Evolutionary conservation across 495 filamentous ascomycete genomes (phyloP).

Genomic region (Platismatia glauca): DNA sequence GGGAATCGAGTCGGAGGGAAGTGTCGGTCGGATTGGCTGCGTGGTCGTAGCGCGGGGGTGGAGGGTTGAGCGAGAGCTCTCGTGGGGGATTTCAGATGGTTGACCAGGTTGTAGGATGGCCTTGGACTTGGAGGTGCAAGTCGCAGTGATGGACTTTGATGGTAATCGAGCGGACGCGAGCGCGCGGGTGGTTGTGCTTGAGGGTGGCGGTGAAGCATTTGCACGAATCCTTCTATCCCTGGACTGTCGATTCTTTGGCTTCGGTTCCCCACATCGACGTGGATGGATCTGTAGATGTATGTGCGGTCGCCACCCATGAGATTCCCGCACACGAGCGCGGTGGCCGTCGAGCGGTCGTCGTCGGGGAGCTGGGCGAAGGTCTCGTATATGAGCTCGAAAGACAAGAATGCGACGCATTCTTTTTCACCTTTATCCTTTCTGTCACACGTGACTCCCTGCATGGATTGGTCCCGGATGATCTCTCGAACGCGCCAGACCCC

Average conservation of each 20-base stretch:
- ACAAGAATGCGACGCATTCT: neutral
- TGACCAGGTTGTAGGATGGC: neutral
- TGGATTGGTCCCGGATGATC: too few relatives aligned
- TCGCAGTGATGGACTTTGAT: neutral
- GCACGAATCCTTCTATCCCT: too few relatives aligned
- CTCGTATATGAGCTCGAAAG: neutral
- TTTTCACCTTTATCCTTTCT: neutral
- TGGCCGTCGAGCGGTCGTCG: neutral
- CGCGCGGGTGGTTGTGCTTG: neutral
- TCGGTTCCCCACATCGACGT: too few relatives aligned
- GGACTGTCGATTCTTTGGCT: too few relatives aligned
- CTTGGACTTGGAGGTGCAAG: neutral
- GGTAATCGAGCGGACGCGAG: neutral
- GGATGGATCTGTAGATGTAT: neutral
- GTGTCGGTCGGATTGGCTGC: neutral
- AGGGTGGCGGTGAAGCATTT: neutral
- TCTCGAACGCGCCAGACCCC: too few relatives aligned
- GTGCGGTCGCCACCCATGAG: neutral
- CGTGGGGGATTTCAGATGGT: neutral
- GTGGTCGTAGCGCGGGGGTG: neutral
- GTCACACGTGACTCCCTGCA: too few relatives aligned
- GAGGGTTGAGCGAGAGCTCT: neutral
- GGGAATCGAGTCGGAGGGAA: neutral
- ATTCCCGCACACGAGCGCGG: neutral
- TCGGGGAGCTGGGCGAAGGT: neutral